phyloP scores from a whole-genome alignment of 495 filamentous ascomycete species.

The Aspergillus nanangensis region DNA sequence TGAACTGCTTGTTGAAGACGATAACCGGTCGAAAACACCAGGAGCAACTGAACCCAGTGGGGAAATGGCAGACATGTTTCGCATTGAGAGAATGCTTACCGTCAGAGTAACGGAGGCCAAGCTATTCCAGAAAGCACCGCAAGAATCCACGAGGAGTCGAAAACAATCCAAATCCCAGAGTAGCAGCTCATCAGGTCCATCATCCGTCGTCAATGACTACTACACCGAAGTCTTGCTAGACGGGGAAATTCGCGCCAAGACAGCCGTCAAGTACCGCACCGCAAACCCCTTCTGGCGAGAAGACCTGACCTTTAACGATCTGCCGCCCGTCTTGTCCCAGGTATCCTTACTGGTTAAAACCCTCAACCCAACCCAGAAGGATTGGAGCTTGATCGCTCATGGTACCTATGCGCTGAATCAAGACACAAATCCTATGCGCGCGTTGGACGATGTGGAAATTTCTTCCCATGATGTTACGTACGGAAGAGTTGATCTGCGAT shows the following conservation, averaged over 20 bases:
- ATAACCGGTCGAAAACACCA: constrained; percentile 19
- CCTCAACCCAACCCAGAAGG: constrained; percentile 47
- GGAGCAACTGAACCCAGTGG: constrained; percentile 14
- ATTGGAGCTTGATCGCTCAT: constrained; percentile 49
- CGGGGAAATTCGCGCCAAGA: constrained; percentile 81
- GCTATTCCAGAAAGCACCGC: constrained; percentile 31
- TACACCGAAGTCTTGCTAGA: constrained; percentile 92
- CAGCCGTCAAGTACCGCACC: constrained; percentile 75
- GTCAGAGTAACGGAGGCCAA: constrained; percentile 60
- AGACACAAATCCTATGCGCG: constrained; percentile 37
- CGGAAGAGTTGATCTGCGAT: constrained; percentile 75
- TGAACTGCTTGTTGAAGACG: constrained; percentile 27
- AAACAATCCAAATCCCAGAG: constrained; percentile 36
- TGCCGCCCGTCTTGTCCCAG: constrained; percentile 74
- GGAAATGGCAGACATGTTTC: constrained; percentile 53
- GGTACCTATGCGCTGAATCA: constrained; percentile 40
- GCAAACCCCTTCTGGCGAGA: constrained; percentile 92
- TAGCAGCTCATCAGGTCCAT: constrained; percentile 16
- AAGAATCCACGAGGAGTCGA: constrained; percentile 33
- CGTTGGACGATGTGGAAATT: constrained; percentile 48
- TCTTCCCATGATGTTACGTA: constrained; percentile 54
- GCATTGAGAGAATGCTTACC: constrained; percentile 58
- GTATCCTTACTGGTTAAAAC: constrained; percentile 79
- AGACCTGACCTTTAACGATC: constrained; percentile 80
- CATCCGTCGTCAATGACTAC: constrained; percentile 47